Conservation (phyloP, 768 basidiomycete genomes). For the Boletus pseudopeckii region DNA sequence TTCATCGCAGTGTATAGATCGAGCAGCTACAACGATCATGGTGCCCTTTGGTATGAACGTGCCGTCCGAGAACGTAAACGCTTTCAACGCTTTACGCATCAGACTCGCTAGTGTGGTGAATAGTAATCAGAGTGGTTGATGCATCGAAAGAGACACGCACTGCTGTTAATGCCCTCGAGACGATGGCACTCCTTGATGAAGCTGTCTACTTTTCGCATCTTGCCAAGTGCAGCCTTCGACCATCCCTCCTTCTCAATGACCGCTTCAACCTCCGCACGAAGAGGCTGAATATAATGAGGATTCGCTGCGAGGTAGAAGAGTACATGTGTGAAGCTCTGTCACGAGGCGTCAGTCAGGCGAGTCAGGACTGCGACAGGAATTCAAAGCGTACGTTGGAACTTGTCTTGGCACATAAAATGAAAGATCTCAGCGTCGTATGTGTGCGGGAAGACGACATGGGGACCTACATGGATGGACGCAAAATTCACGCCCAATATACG, state of each 20-base stretch:
- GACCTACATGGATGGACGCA: constrained; percentile 24
- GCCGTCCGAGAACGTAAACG: constrained; percentile 38
- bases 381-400: background rate
- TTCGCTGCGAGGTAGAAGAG: constrained; percentile 35
- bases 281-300: constrained; percentile 31
- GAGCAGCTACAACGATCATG: constrained; percentile 18
- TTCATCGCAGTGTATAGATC: constrained; percentile 20
- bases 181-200: constrained; percentile 38
- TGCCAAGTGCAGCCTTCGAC: constrained; percentile 23
- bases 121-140: background rate
- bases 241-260: constrained; percentile 29
- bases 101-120: constrained; percentile 22
- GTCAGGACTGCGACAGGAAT: too few relatives aligned
- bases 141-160: constrained; percentile 12
- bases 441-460: too few relatives aligned
- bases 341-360: background rate
- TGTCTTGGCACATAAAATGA: background rate
- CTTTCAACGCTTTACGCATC: constrained; percentile 30
- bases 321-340: constrained; percentile 23
- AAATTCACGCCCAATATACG: constrained; percentile 16
- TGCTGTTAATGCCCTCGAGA: constrained; percentile 25
- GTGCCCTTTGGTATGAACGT: constrained; percentile 36
- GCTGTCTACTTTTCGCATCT: constrained; percentile 37
- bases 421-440: too few relatives aligned
- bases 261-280: constrained; percentile 38